A percentile compares a stretch with the other conserved stretches of the same genome.
Conservation (phyloP, 352 stramenopile species). For the Ochromonadaceae sp. region DNA sequence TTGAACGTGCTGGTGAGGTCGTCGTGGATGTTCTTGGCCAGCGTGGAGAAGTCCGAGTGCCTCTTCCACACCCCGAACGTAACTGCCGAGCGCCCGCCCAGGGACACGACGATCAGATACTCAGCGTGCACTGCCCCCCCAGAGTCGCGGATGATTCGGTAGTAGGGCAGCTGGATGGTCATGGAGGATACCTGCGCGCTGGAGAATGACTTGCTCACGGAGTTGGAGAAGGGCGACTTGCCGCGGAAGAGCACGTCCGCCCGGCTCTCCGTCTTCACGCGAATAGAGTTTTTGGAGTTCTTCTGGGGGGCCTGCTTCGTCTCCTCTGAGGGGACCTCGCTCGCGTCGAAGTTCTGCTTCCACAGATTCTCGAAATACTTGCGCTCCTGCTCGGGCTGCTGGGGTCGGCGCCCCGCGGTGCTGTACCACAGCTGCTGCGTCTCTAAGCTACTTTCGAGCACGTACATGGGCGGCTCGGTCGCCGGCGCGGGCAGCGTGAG, state of each 20-base stretch:
- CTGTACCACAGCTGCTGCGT: constrained; percentile 16
- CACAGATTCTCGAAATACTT: constrained; percentile 14
- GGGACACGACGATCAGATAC: constrained; percentile 2
- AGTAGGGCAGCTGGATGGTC: constrained; percentile 9
- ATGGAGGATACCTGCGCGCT: not conserved
- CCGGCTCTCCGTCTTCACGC: not conserved
- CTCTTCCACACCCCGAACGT: constrained; percentile 10
- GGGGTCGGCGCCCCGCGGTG: not conserved
- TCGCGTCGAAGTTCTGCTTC: not conserved
- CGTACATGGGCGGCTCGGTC: constrained; percentile 12
- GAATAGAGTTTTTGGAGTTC: not conserved
- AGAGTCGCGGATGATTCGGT: not conserved
- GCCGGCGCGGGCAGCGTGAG: not conserved
- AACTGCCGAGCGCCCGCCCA: not conserved
- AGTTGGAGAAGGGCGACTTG: constrained; percentile 12
- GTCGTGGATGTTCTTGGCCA: not conserved
- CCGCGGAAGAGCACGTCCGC: constrained; percentile 4
- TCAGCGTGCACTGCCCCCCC: not conserved
- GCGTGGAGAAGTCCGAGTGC: not conserved
- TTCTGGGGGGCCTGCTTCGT: not conserved
- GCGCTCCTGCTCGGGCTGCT: constrained; percentile 5
- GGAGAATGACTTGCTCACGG: constrained; percentile 9
- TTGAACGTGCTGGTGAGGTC: not conserved
- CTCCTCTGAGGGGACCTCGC: not conserved
- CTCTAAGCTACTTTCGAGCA: constrained; percentile 10